Evolutionary conservation across 2,329 filamentous ascomycete species (phyloP), one percentile per base, ranked within the genome.

Genomic region (Alternaria brassicicola): DNA sequence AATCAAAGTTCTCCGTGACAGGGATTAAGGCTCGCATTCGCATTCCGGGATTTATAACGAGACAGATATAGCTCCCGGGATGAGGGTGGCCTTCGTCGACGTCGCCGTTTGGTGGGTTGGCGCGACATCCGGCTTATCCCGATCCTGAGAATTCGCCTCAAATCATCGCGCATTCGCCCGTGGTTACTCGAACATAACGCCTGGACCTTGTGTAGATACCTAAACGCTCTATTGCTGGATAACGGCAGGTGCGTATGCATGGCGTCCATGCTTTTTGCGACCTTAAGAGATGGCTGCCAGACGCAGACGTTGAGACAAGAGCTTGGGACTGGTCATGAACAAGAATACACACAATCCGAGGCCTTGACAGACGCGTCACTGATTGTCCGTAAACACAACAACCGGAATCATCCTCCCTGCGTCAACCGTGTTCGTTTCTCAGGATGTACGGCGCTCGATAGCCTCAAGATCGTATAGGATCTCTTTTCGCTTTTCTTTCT

Each of bases 1-100:
- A 35, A 45, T 23, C 13, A 23, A 28, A 42, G 17, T 26, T 25
- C 15, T 43, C 28, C 7, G 21, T 50, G 23, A 23, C 15, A 15
- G 35, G 23, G 19, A 19, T 43, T 48, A 49, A 35, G 55, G 31
- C 51, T 67, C 64, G 63, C 51, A 41, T 66, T 66, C 59, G 63
- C 41, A 12, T 61, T 64, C 17, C 41, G 28, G 43, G 25, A 19
- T 17, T 35, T 30, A 30, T 25, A 47, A 35, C 19, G 30, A 42
- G 26, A 30, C 17, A 53, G 21, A 23, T 39, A 26, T 19, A 42
- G 43, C 9, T 23, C 25, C 30, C 43, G 12, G 13, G 28, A n/a
- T n/a, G 13, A 13, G 19, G 2, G 19, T 21, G 17, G 28, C 30
- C 26, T 6, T 46, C 26, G 43, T 47, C 30, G 30, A 35, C 43